Conservation (phyloP, 1,284 basidiomycete species). For the Taiwanofungus camphoratus region DNA sequence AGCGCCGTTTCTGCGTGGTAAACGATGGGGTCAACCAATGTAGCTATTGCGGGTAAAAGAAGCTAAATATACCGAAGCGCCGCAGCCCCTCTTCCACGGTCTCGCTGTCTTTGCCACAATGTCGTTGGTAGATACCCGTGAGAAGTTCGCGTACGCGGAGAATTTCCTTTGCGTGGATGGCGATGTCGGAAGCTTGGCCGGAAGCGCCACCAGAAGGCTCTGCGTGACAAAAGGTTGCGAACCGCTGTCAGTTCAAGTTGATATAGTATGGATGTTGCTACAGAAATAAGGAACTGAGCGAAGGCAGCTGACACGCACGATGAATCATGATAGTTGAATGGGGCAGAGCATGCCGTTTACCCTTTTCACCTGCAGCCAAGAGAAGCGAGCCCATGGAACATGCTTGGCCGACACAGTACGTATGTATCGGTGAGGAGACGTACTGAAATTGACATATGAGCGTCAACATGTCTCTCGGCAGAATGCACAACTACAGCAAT, state of each 20-base stretch:
- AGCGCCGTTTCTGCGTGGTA: slow-evolving; percentile 65
- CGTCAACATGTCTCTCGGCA: not conserved
- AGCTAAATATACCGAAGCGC: slow-evolving; percentile 65
- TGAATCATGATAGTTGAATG: slow-evolving; percentile 97
- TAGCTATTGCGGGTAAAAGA: slow-evolving; percentile 5
- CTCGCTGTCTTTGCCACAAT: slow-evolving; percentile 69
- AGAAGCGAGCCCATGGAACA: slow-evolving; percentile 92
- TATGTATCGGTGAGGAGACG: slow-evolving; percentile 89
- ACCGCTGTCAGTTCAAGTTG: too few relatives aligned
- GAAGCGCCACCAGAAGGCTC: slow-evolving; percentile 93
- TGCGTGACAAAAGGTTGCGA: slow-evolving; percentile 29
- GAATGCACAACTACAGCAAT: too few relatives aligned
- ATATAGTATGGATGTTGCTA: not conserved
- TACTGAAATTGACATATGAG: slow-evolving; percentile 47
- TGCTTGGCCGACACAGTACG: slow-evolving; percentile 90
- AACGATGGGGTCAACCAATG: slow-evolving; percentile 15
- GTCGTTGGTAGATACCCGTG: slow-evolving; percentile 80
- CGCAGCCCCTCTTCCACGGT: slow-evolving; percentile 53
- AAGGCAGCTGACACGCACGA: slow-evolving; percentile 67
- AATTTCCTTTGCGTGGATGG: slow-evolving; percentile 92
- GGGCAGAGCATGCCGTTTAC: slow-evolving; percentile 84
- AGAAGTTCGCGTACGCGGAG: slow-evolving; percentile 77
- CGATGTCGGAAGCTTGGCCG: slow-evolving; percentile 91
- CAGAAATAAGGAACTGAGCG: not conserved
- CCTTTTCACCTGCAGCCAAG: slow-evolving; percentile 80